A percentile compares a stretch with the other conserved stretches of the same genome.
Conservation (phyloP, 306 rosid genomes). For the Cyclanthera cordifolia region DNA sequence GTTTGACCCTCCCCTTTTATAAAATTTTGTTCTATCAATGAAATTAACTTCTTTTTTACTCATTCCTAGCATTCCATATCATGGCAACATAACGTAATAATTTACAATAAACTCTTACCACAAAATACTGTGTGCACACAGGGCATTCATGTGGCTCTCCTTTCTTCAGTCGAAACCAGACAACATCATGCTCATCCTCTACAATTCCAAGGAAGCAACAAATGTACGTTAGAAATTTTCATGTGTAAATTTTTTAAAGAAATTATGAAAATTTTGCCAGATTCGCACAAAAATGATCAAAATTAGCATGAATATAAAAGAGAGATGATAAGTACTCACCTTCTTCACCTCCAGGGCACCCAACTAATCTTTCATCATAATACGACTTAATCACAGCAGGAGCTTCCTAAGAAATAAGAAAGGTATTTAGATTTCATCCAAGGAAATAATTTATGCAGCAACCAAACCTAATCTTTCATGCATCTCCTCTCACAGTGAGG, state of each 20-base stretch:
- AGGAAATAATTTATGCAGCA: background rate
- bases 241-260: background rate
- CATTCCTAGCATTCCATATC: background rate
- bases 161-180: slow-evolving; percentile 98
- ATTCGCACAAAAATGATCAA: too few species aligned
- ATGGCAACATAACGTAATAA: background rate
- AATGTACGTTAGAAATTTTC: background rate
- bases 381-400: slow-evolving; percentile 31
- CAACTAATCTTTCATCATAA: slow-evolving; percentile 65
- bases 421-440: slow-evolving; percentile 4
- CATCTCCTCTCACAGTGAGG: background rate
- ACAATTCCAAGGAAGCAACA: slow-evolving; percentile 22
- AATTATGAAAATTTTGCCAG: background rate
- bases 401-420: slow-evolving; percentile 38
- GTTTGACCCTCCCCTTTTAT: background rate
- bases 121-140: slow-evolving; percentile 80
- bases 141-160: slow-evolving; percentile 84
- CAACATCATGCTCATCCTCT: slow-evolving; percentile 98
- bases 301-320: slow-evolving; percentile 8
- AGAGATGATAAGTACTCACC: slow-evolving; percentile 39
- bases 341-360: slow-evolving; percentile 96
- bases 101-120: slow-evolving; percentile 31
- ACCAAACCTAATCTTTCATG: slow-evolving; percentile 4
- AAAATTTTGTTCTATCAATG: background rate
- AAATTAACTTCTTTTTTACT: background rate